Evolutionary conservation across 2,329 filamentous ascomycete genomes (phyloP).

Genomic region (Pseudogymnoascus sp.): DNA sequence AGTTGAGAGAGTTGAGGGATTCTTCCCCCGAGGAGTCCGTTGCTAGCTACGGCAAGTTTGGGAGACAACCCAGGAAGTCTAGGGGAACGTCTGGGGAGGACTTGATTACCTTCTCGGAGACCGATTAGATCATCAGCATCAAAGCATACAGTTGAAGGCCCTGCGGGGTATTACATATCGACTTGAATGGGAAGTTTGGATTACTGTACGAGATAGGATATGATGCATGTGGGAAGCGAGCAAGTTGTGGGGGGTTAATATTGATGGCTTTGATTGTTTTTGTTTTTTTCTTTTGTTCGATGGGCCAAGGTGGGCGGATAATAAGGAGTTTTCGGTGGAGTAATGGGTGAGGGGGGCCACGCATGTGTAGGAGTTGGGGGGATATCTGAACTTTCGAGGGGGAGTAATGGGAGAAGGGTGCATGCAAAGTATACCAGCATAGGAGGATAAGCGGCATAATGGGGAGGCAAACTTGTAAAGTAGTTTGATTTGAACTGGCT

Average conservation of each 20-base stretch:
- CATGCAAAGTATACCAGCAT: background rate
- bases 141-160: background rate
- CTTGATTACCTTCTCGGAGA: background rate
- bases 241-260: background rate
- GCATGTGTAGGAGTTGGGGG: background rate
- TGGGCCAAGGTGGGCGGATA: background rate
- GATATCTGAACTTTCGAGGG: background rate
- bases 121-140: background rate
- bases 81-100: background rate
- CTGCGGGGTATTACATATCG: background rate
- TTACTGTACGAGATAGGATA: background rate
- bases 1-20: background rate
- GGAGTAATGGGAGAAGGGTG: background rate
- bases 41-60: background rate
- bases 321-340: background rate
- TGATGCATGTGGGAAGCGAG: background rate
- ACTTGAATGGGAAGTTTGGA: slow-evolving; percentile 3
- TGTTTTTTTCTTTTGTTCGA: background rate
- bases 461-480: background rate
- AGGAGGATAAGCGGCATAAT: background rate
- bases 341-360: background rate
- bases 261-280: background rate
- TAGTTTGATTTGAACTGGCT: background rate
- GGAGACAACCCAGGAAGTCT: background rate
- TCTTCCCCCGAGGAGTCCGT: background rate